A percentile compares a stretch with the other conserved stretches of the same genome.
Conservation (phyloP, 257 asterid species). For the Solanum boliviense region DNA sequence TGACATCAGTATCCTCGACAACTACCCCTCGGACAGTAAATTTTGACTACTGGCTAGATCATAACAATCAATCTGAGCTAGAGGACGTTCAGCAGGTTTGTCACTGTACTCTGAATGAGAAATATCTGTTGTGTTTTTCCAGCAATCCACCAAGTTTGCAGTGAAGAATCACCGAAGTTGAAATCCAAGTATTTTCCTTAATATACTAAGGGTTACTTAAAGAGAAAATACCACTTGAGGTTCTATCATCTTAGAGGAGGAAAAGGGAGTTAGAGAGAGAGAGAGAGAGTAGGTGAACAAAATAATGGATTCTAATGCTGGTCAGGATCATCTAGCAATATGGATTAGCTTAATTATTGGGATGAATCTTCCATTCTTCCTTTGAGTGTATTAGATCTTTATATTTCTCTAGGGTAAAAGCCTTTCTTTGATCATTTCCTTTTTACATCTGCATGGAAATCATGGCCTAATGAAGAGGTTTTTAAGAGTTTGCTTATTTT, state of each 20-base stretch:
- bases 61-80: slow-evolving; percentile 48
- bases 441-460: not conserved
- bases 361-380: not conserved
- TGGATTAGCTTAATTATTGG: not conserved
- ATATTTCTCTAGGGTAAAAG: not conserved
- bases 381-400: not conserved
- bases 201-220: not conserved
- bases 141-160: not conserved
- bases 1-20: slow-evolving; percentile 77
- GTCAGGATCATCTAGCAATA: not conserved
- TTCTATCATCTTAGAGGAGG: not conserved
- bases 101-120: slow-evolving; percentile 6
- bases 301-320: not conserved
- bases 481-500: not conserved
- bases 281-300: not conserved
- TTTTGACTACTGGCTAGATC: slow-evolving; percentile 69
- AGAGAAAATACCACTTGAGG: not conserved
- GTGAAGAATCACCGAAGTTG: not conserved
- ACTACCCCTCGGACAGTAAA: slow-evolving; percentile 82
- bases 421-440: not conserved
- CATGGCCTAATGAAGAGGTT: not conserved
- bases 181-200: not conserved
- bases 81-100: slow-evolving; percentile 81
- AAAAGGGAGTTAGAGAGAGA: not conserved
- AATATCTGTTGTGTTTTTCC: not conserved